Evolutionary conservation across 176 grass and related monocot genomes (phyloP).

Genomic region (Chloris gayana): DNA sequence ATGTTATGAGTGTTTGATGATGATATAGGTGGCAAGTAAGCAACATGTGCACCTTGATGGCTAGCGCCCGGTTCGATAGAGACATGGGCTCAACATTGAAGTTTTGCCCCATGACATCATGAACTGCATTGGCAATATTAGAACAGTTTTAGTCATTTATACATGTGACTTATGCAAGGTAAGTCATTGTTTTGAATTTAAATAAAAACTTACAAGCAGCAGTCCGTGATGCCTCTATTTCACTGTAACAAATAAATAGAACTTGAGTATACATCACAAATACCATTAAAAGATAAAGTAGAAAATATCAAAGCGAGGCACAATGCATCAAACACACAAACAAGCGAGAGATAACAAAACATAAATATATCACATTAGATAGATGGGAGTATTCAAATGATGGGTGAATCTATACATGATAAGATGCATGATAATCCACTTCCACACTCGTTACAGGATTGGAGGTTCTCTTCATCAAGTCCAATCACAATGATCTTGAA

Average conservation of each 20-base stretch:
- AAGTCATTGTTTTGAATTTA: not conserved
- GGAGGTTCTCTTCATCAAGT: constrained; percentile 6
- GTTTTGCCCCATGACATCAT: constrained; percentile 50
- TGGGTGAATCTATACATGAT: not conserved
- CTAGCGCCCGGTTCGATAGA: constrained; percentile 21
- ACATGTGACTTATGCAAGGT: constrained; percentile 28
- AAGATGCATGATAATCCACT: not conserved
- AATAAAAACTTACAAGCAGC: constrained; percentile 54
- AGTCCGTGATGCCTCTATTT: constrained; percentile 43
- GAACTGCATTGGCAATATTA: constrained; percentile 50
- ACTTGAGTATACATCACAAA: constrained; percentile 23
- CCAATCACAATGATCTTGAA: not conserved
- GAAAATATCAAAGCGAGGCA: constrained; percentile 19
- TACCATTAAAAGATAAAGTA: constrained; percentile 15
- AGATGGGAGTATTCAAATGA: not conserved
- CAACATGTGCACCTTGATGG: constrained; percentile 46
- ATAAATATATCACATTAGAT: not conserved
- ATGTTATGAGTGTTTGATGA: constrained; percentile 35
- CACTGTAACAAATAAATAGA: constrained; percentile 41
- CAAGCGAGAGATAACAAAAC: not conserved
- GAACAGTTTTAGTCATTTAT: not conserved
- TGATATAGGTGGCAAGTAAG: constrained; percentile 49
- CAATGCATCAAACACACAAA: not conserved
- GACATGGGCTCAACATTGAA: constrained; percentile 28
- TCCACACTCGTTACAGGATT: not conserved